A percentile compares a stretch with the other conserved stretches of the same genome.
Evolutionary conservation across 495 filamentous ascomycete species (phyloP).

Genomic region (Penicillium argentinense): DNA sequence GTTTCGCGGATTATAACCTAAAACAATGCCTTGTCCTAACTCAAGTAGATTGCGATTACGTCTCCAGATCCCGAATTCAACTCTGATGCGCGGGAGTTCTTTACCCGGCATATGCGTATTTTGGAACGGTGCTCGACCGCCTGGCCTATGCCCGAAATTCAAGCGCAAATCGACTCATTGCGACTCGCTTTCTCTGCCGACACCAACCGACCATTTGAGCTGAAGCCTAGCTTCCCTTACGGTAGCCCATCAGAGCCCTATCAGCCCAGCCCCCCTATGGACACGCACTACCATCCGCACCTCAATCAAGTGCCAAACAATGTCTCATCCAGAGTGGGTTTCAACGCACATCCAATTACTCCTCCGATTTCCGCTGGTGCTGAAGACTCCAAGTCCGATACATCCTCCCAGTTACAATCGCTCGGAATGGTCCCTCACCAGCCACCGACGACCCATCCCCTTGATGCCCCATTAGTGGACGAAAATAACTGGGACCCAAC

Average conservation of each 20-base stretch:
- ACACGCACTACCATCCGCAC: slow-evolving; percentile 44
- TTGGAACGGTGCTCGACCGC: slow-evolving; percentile 79
- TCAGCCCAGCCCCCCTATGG: slow-evolving; percentile 62
- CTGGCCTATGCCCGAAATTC: slow-evolving; percentile 92
- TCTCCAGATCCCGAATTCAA: slow-evolving; percentile 91
- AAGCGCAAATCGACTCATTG: slow-evolving; percentile 85
- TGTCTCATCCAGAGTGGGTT: slow-evolving; percentile 67
- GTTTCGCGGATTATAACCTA: not conserved
- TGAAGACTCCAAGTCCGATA: slow-evolving; percentile 74
- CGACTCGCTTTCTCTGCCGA: slow-evolving; percentile 93
- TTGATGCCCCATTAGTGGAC: slow-evolving; percentile 62
- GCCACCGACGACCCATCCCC: slow-evolving; percentile 44
- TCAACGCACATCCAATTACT: slow-evolving; percentile 73
- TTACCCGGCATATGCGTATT: slow-evolving; percentile 93
- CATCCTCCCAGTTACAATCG: slow-evolving; percentile 71
- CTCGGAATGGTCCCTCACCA: slow-evolving; percentile 68
- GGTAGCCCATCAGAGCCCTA: slow-evolving; percentile 70
- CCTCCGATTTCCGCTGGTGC: slow-evolving; percentile 77
- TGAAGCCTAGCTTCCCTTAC: slow-evolving; percentile 87
- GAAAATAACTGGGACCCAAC: slow-evolving; percentile 85
- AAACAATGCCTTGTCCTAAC: slow-evolving; percentile 4
- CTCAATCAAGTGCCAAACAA: slow-evolving; percentile 29
- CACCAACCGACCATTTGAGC: slow-evolving; percentile 76
- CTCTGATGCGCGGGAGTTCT: slow-evolving; percentile 82
- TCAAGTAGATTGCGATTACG: slow-evolving; percentile 80